Base-by-base conservation (phyloP, 306 rosid species). In the Hylodesmum podocarpum region DNA sequence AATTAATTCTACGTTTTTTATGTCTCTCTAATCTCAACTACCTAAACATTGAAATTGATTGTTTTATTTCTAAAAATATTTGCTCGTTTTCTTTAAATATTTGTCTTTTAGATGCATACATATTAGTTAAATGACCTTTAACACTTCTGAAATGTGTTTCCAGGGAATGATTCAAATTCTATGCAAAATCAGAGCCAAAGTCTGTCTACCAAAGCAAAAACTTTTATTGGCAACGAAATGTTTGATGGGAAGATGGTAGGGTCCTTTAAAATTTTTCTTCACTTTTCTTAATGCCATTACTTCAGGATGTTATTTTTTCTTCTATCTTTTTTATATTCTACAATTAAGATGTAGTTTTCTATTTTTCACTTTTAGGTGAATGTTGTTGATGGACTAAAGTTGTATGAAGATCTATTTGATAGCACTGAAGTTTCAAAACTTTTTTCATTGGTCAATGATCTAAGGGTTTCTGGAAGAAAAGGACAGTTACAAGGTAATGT, bases 351-450 rank as follows among this genome's bases (percentile, higher is more conserved):
- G 62, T 21, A 34, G 46, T 36, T 55, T 39, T 57, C 8, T 57
- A 14, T 46, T 37, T 76, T 73, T 41, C 53, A 18, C 22, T 22
- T 73, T 69, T 70, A 96, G 99, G 85, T 96, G 76, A 96, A 96
- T 70, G 89, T 66, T 80, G 91, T 83, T 29, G 98, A 92, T 55
- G 99, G 99, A 63, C 82, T 96, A 83, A 92, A 92, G 73, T 78
- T 83, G 79, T 89, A 85, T 65, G 92, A 96, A 63, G 85, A 80
- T 18, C 81, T 92, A 36, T 77, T 85, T 47, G 86, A 77, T 66
- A 86, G 86, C 31, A 29, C 72, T 22, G 96, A 89, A 83, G 87
- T 92, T 64, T 84, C 90, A 31, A 89, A 87, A 80, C 87, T 95
- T 63, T 72, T 86, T 80, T 82, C 87, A 15, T 64, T 91, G 82